These are phyloP conservation scores for Sabuloglossum arenarium DNA, from an alignment of 495 filamentous ascomycete species.

Conservation along the genomic window DNA sequence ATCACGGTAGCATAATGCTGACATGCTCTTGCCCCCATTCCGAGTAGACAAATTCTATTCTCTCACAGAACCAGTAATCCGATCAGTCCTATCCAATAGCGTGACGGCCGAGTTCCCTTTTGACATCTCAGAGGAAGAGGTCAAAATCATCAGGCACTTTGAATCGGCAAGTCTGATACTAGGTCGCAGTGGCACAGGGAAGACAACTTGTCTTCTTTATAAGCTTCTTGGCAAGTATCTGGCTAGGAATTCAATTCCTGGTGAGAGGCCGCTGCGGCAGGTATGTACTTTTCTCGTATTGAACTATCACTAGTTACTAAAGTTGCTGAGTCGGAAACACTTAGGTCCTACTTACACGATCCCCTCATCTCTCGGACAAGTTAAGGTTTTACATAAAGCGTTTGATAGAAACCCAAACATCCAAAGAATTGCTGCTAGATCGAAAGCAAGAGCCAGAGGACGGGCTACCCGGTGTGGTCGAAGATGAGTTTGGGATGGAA, in stretches of 20 bases:
- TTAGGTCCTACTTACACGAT: conserved; percentile 23
- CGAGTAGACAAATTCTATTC: conserved; percentile 20
- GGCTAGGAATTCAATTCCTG: conserved; percentile 1
- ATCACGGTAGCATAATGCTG: background rate
- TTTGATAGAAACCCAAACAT: conserved; percentile 13
- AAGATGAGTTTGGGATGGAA: conserved; percentile 7
- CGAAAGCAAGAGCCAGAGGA: background rate
- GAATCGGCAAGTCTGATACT: conserved; percentile 19
- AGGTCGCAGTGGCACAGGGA: conserved; percentile 25
- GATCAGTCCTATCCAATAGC: conserved; percentile 7
- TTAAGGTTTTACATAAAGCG: conserved; percentile 14
- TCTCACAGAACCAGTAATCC: conserved; percentile 18
- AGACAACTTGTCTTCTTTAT: conserved; percentile 24
- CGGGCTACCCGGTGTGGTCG: background rate
- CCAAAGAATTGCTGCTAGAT: background rate
- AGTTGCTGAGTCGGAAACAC: too few species aligned
- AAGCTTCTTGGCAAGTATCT: conserved; percentile 18
- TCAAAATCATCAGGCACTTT: conserved; percentile 17
- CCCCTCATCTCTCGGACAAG: conserved; percentile 17
- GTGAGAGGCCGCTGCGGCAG: conserved; percentile 12
- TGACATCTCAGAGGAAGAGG: conserved; percentile 19
- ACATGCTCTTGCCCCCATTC: background rate
- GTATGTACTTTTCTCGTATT: conserved; percentile 7
- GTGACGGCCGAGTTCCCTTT: conserved; percentile 18
- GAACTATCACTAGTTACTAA: background rate